A percentile compares a stretch with the other conserved stretches of the same genome.
Conservation (phyloP, 2,329 filamentous ascomycete genomes). For the Aureobasidium sp. region DNA sequence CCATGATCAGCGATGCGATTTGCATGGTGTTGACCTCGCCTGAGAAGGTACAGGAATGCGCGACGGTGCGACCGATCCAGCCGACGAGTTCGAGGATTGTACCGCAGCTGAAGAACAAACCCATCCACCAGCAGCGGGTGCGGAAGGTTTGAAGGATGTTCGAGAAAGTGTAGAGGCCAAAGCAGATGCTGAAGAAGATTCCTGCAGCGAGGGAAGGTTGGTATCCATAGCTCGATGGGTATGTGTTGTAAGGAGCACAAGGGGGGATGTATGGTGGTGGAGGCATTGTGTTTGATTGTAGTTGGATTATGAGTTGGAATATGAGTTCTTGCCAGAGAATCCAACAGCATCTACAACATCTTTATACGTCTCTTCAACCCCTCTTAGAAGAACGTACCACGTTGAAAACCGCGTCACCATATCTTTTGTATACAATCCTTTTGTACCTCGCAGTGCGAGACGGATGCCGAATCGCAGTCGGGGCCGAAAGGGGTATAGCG, state of each 20-base stretch:
- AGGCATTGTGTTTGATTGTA: background rate
- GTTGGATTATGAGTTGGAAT: background rate
- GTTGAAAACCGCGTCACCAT: background rate
- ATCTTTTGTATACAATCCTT: background rate
- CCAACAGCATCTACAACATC: background rate
- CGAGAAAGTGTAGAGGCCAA: background rate
- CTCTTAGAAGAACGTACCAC: background rate
- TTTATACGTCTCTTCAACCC: background rate
- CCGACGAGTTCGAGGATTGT: background rate
- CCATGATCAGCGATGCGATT: slow-evolving; percentile 8
- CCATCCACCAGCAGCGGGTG: slow-evolving; percentile 8
- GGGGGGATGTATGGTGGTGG: background rate
- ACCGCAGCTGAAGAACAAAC: background rate
- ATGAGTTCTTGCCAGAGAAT: background rate
- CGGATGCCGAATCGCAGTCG: slow-evolving; percentile 1
- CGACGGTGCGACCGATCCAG: slow-evolving; percentile 3
- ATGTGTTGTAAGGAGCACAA: background rate
- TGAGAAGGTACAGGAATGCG: background rate
- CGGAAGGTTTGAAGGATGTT: slow-evolving; percentile 1
- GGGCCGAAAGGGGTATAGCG: background rate
- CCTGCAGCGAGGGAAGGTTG: slow-evolving; percentile 2
- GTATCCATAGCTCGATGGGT: background rate
- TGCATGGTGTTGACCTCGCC: slow-evolving; percentile 2
- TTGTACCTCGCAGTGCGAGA: slow-evolving; percentile 7
- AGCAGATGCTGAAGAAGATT: background rate